Evolutionary conservation across 1,284 basidiomycete genomes (phyloP).

Genomic region (Moesziomyces antarcticus): DNA sequence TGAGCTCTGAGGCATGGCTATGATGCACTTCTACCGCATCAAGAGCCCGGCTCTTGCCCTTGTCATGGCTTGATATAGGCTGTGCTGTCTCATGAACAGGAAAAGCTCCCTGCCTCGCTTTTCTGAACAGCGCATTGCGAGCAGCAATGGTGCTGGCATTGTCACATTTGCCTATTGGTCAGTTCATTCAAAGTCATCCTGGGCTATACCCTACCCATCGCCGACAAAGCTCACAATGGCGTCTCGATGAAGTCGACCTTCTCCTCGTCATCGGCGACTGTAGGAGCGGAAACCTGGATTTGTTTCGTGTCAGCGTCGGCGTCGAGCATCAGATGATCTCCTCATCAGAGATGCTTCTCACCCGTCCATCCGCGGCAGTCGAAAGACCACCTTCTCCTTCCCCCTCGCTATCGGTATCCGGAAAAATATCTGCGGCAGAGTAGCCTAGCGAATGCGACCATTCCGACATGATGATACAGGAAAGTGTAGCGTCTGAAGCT

Average conservation of each 20-base stretch:
- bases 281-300: not conserved
- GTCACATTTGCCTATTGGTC: not conserved
- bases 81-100: not conserved
- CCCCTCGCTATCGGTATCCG: conserved; percentile 13
- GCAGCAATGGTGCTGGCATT: conserved; percentile 38
- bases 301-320: conserved; percentile 2
- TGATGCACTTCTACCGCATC: too few relatives aligned
- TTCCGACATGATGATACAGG: conserved; percentile 23
- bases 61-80: not conserved
- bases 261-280: conserved; percentile 22
- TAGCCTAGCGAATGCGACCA: conserved; percentile 32
- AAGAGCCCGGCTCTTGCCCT: not conserved
- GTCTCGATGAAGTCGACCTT: conserved; percentile 36
- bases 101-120: conserved; percentile 12
- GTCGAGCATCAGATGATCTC: not conserved
- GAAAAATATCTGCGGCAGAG: conserved; percentile 15
- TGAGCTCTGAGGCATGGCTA: not conserved
- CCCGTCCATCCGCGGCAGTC: not conserved
- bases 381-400: not conserved
- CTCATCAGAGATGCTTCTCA: not conserved
- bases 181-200: not conserved
- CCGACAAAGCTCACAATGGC: conserved; percentile 29
- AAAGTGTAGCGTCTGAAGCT: not conserved
- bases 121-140: conserved; percentile 31
- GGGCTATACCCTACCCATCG: too few relatives aligned